These are phyloP conservation scores for maize (Zea mays) DNA, from an alignment of 176 grass and related monocot genomes.

Conservation along the genomic window DNA sequence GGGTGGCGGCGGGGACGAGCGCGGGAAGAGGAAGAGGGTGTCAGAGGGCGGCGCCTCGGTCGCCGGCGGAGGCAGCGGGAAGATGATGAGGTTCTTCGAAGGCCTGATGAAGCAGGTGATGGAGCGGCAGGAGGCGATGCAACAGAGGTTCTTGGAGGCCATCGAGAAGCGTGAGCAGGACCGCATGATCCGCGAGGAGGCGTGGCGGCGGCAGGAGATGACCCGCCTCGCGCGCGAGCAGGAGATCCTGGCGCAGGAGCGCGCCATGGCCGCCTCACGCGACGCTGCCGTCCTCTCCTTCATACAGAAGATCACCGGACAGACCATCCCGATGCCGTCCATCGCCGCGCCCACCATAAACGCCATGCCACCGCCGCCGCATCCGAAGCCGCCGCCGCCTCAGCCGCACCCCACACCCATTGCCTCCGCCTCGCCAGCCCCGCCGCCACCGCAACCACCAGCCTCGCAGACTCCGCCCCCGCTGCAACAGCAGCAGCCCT, in stretches of 20 bases:
- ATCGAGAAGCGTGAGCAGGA: conserved; percentile 95
- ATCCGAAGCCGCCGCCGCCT: conserved; percentile 4
- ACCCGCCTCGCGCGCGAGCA: conserved; percentile 73
- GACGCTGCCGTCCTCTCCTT: conserved; percentile 85
- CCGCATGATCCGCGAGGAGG: conserved; percentile 94
- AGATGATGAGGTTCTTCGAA: conserved; percentile 94
- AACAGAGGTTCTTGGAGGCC: conserved; percentile 80
- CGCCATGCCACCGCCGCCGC: conserved; percentile 39
- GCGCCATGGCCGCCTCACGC: conserved; percentile 81
- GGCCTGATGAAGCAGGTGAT: conserved; percentile 87
- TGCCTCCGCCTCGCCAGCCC: conserved; percentile 8
- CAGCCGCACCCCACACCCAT: neutral
- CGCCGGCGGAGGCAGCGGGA: conserved; percentile 32
- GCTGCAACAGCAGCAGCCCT: conserved; percentile 14
- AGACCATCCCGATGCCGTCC: conserved; percentile 64
- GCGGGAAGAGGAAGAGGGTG: conserved; percentile 66
- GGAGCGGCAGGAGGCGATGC: conserved; percentile 97
- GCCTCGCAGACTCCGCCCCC: conserved; percentile 25
- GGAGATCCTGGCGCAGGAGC: conserved; percentile 86
- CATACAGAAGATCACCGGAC: conserved; percentile 94
- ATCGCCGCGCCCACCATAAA: conserved; percentile 49
- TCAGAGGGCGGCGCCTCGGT: conserved; percentile 30
- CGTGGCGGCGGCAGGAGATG: conserved; percentile 96
- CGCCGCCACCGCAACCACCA: conserved; percentile 14
- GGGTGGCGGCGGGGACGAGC: conserved; percentile 45